Evolutionary conservation across 306 rosid species (phyloP).

Genomic region (Medicago truncatula): DNA sequence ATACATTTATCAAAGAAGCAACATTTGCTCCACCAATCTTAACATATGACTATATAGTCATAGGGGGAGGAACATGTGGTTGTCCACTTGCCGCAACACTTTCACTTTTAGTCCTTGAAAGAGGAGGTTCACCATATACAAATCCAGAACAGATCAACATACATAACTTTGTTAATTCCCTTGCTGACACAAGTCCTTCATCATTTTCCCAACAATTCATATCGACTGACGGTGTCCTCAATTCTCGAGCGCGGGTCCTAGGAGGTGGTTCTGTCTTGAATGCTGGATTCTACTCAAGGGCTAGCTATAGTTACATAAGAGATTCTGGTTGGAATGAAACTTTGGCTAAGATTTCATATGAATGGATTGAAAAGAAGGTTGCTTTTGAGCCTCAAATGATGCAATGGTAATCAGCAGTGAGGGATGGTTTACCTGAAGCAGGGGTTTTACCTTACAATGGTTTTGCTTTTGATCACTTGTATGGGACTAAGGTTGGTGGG

Average conservation of each 20-base stretch:
- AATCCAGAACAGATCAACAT: conserved; percentile 55
- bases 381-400: conserved; percentile 56
- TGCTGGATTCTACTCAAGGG: conserved; percentile 72
- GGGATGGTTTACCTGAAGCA: conserved; percentile 60
- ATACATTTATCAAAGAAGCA: conserved; percentile 62
- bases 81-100: conserved; percentile 87
- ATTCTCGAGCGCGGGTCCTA: conserved; percentile 56
- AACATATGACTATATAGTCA: conserved; percentile 67
- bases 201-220: conserved; percentile 71
- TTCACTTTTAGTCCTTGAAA: conserved; percentile 69
- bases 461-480: conserved; percentile 60
- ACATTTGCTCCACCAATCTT: conserved; percentile 52
- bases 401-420: conserved; percentile 74
- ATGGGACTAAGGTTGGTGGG: conserved; percentile 80
- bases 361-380: conserved; percentile 71
- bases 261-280: conserved; percentile 78
- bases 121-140: conserved; percentile 77
- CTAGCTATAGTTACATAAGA: conserved; percentile 46
- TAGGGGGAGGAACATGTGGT: conserved; percentile 87
- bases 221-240: conserved; percentile 67
- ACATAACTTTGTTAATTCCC: conserved; percentile 45
- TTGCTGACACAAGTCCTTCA: conserved; percentile 53
- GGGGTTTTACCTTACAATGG: conserved; percentile 75
- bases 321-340: conserved; percentile 57
- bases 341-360: conserved; percentile 53